Conservation (phyloP, 1,139 yeast species). For the Trichomonascaceae sp. region DNA sequence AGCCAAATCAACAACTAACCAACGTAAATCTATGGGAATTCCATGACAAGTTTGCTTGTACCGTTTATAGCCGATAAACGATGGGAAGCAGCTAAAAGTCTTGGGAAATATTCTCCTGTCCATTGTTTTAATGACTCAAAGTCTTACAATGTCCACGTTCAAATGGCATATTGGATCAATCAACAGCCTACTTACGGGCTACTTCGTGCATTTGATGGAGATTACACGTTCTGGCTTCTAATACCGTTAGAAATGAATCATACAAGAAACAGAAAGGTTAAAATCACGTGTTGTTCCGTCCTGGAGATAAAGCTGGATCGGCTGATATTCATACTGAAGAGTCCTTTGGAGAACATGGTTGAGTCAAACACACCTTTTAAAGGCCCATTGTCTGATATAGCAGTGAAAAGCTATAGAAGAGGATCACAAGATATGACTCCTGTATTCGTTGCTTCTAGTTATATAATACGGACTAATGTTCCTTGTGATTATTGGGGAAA, state of each 20-base stretch:
- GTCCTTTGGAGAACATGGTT: background rate
- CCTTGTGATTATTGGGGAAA: background rate
- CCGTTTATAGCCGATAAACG: slow-evolving; percentile 2
- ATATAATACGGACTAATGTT: background rate
- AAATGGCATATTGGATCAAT: background rate
- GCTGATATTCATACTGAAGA: background rate
- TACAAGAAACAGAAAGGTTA: background rate
- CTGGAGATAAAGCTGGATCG: slow-evolving; percentile 9
- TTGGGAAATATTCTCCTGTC: background rate
- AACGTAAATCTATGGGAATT: background rate
- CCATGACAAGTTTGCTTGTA: slow-evolving; percentile 1
- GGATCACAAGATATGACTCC: background rate
- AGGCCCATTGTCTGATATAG: slow-evolving; percentile 4
- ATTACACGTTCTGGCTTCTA: background rate
- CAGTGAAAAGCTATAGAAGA: background rate
- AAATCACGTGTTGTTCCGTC: background rate
- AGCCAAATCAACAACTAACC: background rate
- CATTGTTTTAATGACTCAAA: background rate
- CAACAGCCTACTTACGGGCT: background rate
- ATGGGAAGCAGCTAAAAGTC: background rate
- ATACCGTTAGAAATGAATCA: background rate
- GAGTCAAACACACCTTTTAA: background rate
- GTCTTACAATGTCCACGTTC: slow-evolving; percentile 2
- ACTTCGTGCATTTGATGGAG: slow-evolving; percentile 1
- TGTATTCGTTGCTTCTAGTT: slow-evolving; percentile 2